Percentiles rank a stretch among this genome's conserved stretches.
Evolutionary conservation across 306 rosid genomes (phyloP).

Genomic region (Geum urbanum): DNA sequence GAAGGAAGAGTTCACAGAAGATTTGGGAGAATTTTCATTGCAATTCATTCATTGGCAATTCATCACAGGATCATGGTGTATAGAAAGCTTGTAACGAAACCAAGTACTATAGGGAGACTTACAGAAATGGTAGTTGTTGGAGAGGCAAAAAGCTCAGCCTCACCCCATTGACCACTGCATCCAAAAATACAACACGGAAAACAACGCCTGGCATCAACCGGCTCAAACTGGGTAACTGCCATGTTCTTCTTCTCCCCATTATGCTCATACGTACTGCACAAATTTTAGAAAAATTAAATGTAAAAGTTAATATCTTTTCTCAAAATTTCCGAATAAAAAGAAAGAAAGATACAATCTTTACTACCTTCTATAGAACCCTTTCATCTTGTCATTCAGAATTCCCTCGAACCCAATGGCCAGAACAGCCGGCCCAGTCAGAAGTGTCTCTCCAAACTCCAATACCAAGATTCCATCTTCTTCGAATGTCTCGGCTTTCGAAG

Average conservation of each 20-base stretch:
- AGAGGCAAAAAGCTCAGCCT: constrained; percentile 27
- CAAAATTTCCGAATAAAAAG: not conserved
- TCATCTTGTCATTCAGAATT: constrained; percentile 74
- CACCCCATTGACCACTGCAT: constrained; percentile 86
- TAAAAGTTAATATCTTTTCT: not conserved
- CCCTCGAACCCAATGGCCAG: constrained; percentile 67
- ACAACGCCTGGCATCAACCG: constrained; percentile 95
- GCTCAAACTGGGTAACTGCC: constrained; percentile 98
- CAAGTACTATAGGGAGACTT: constrained; percentile 16
- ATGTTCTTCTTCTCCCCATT: constrained; percentile 81
- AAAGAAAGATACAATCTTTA: too few relatives aligned
- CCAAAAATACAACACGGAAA: constrained; percentile 48
- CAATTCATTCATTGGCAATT: not conserved
- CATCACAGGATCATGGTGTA: not conserved
- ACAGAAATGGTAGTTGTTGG: constrained; percentile 35
- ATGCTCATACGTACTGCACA: constrained; percentile 60
- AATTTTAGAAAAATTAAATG: not conserved
- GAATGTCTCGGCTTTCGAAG: constrained; percentile 55
- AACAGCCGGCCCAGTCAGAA: constrained; percentile 63
- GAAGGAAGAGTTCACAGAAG: not conserved
- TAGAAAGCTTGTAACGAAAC: not conserved
- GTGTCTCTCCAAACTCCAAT: constrained; percentile 57
- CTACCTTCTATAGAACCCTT: constrained; percentile 87
- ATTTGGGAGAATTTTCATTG: not conserved
- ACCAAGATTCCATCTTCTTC: constrained; percentile 70